Conservation (phyloP, 257 asterid species). For the Lithospermum erythrorhizon region DNA sequence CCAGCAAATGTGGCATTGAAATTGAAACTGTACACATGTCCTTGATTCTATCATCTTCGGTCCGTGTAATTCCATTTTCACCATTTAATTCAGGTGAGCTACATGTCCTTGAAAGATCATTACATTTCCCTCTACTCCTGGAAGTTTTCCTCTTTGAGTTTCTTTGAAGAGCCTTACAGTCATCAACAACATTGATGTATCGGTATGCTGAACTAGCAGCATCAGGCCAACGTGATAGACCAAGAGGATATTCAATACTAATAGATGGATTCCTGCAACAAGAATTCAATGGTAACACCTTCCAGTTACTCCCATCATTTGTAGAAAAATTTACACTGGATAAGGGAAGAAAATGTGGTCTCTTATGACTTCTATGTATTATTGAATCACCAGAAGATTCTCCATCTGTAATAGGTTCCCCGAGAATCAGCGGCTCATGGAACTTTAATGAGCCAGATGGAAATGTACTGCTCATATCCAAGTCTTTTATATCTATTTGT, state of each 20-base stretch:
- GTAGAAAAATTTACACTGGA: slow-evolving; percentile 6
- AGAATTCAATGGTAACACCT: slow-evolving; percentile 7
- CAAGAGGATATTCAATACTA: slow-evolving; percentile 10
- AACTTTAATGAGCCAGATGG: slow-evolving; percentile 7
- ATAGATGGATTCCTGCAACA: slow-evolving; percentile 6
- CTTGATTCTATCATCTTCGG: slow-evolving; percentile 1
- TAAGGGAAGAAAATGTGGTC: background rate
- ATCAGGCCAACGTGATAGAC: background rate
- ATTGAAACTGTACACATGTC: background rate
- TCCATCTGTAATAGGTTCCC: slow-evolving; percentile 3
- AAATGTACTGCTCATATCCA: slow-evolving; percentile 12
- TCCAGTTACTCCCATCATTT: slow-evolving; percentile 8
- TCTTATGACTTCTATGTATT: slow-evolving; percentile 2
- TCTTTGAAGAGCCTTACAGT: slow-evolving; percentile 6
- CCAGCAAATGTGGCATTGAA: background rate
- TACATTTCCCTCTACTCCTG: slow-evolving; percentile 14
- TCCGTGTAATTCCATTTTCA: slow-evolving; percentile 5
- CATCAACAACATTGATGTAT: slow-evolving; percentile 4
- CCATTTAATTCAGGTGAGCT: slow-evolving; percentile 9
- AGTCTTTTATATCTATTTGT: slow-evolving; percentile 11
- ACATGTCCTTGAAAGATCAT: slow-evolving; percentile 7
- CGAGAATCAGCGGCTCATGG: slow-evolving; percentile 7
- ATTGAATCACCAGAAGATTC: slow-evolving; percentile 9
- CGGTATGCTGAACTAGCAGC: background rate
- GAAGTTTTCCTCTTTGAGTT: slow-evolving; percentile 13